Evolutionary conservation across 2,329 filamentous ascomycete species (phyloP).

Genomic region (Fusarium vanettenii): DNA sequence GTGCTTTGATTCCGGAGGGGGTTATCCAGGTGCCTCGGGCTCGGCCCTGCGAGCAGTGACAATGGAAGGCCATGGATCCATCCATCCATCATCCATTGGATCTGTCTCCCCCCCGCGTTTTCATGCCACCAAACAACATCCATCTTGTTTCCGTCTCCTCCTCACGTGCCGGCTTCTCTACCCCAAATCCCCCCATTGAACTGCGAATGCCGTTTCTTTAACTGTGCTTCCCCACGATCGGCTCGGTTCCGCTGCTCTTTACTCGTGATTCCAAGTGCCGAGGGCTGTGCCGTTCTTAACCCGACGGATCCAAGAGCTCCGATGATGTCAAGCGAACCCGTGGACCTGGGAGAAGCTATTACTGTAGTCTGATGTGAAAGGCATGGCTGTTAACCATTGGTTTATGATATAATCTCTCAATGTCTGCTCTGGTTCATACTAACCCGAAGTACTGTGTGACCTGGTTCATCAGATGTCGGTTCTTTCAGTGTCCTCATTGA

Average conservation of each 20-base stretch:
- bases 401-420: background rate
- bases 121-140: background rate
- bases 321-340: background rate
- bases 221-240: background rate
- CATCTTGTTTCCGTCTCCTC: constrained; percentile 9
- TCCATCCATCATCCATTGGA: background rate
- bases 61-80: constrained; percentile 1
- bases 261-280: constrained; percentile 21
- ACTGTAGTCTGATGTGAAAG: background rate
- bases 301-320: background rate
- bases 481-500: background rate
- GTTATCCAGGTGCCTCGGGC: constrained; percentile 14
- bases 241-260: constrained; percentile 1
- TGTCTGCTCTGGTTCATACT: background rate
- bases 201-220: background rate
- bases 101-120: constrained; percentile 18
- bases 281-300: background rate
- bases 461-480: background rate
- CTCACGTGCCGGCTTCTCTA: constrained; percentile 3
- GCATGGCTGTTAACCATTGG: background rate
- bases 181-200: constrained; percentile 11
- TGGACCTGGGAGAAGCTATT: background rate
- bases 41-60: constrained; percentile 26
- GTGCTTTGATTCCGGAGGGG: constrained; percentile 8
- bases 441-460: background rate